Conservation (phyloP, 352 stramenopile species). For the Globisporangium radiosum region DNA sequence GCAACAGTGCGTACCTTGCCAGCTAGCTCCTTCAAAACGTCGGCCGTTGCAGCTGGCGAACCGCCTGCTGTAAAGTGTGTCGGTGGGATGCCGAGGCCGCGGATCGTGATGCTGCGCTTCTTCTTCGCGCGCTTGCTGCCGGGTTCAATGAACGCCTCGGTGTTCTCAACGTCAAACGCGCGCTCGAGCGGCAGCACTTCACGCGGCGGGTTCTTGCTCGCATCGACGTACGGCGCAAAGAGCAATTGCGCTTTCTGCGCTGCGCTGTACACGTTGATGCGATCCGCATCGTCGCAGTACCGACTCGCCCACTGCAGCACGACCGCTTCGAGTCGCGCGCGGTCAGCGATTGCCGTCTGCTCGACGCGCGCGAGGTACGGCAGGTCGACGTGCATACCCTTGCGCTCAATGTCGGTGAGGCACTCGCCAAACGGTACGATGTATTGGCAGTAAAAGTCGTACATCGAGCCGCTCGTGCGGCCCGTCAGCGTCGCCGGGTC, state of each 20-base stretch:
- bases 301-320: conserved; percentile 91
- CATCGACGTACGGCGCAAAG: conserved; percentile 89
- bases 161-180: conserved; percentile 80
- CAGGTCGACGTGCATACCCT: conserved; percentile 86
- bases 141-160: conserved; percentile 61
- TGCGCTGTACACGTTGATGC: conserved; percentile 93
- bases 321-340: conserved; percentile 58
- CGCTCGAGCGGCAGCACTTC: conserved; percentile 63
- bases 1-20: conserved; percentile 46
- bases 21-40: conserved; percentile 92
- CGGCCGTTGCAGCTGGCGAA: conserved; percentile 89
- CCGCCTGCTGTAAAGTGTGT: conserved; percentile 91
- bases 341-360: conserved; percentile 86
- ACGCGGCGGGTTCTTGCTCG: conserved; percentile 55
- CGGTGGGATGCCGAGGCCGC: conserved; percentile 89
- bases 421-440: conserved; percentile 97
- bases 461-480: conserved; percentile 69
- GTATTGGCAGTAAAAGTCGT: conserved; percentile 97
- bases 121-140: conserved; percentile 68
- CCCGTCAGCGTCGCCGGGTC: background rate
- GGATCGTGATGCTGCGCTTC: conserved; percentile 76
- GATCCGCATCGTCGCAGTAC: conserved; percentile 92
- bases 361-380: conserved; percentile 92
- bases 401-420: conserved; percentile 98
- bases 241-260: conserved; percentile 94